A percentile compares a stretch with the other conserved stretches of the same genome.
phyloP scores from a whole-genome alignment of 805 yeast genomes.

The Suhomyces xylopsoci region DNA sequence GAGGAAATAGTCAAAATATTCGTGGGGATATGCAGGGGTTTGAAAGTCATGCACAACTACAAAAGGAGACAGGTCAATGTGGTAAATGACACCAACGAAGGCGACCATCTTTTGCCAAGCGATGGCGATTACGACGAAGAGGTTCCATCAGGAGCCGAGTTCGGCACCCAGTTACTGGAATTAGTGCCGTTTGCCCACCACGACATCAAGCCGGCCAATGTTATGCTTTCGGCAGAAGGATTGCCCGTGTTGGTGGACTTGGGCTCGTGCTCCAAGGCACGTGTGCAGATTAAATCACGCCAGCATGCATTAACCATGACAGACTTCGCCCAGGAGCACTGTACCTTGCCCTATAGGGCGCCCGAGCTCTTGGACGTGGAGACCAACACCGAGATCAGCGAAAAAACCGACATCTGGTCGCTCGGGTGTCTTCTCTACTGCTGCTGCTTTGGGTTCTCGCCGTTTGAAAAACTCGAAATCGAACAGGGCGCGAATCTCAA shows the following conservation, averaged over 20 bases:
- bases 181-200: constrained; percentile 75
- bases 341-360: constrained; percentile 83
- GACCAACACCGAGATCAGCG: constrained; percentile 62
- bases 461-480: constrained; percentile 80
- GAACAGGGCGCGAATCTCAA: constrained; percentile 79
- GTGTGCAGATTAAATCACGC: constrained; percentile 51
- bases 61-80: constrained; percentile 22
- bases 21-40: constrained; percentile 69
- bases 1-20: constrained; percentile 59
- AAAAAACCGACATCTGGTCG: constrained; percentile 86
- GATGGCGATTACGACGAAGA: constrained; percentile 13
- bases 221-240: constrained; percentile 74
- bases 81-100: constrained; percentile 19
- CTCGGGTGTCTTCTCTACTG: constrained; percentile 82
- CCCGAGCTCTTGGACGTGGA: constrained; percentile 84
- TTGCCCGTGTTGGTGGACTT: constrained; percentile 78
- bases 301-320: constrained; percentile 73
- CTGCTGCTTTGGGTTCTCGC: constrained; percentile 74
- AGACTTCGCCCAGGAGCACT: constrained; percentile 79
- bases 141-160: constrained; percentile 30
- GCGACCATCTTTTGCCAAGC: constrained; percentile 17
- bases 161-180: constrained; percentile 51
- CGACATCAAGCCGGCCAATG: constrained; percentile 86
- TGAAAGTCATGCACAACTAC: constrained; percentile 71
- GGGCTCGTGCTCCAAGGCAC: constrained; percentile 73